Base-by-base conservation (phyloP, 352 stramenopile genomes). In the Phytophthora fragariaefolia region DNA sequence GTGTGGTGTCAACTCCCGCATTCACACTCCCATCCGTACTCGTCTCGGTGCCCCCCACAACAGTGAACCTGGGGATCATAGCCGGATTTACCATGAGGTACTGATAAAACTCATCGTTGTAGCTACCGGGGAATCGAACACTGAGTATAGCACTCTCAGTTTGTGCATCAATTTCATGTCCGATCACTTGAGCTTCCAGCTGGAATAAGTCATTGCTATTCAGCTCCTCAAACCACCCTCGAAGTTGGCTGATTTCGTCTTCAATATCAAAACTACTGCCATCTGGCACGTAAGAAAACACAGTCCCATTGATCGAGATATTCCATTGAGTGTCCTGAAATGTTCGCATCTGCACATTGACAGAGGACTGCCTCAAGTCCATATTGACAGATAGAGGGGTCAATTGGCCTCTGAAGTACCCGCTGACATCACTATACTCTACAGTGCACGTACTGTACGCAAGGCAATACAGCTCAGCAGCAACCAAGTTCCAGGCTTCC, bases 401-500 rank as follows among this genome's bases (percentile, higher is more conserved):
- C 13, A 18, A 42, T 12, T 49, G 18, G 7, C 46, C 40, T 46
- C 40, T 13, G 3, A 46, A 46, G 3, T 6, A 24, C 22, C 46
- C 51, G 9, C 34, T 28, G 1, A 62, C 51, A 30, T 63, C 60
- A 4, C 18, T 57, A 43, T 68, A 68, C 43, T 68, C 60, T 28
- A 68, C 23, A 4, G 51, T 36, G 12, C 51, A 68, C 10, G 52
- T 32, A 17, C 22, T 30, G 43, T 52, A 43, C 1, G 60, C 27
- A 24, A 68, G 60, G 28, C 60, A 68, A 27, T 23, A 57, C 17
- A 68, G 28, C 10, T 68, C 51, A 10, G 20, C 43, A 3, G 60
- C 42, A 18, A 68, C 26, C 22, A 66, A 48, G 18, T 66, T 9
- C 59, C 59, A 66, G 9, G 49, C 59, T n/a, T 15, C 15, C 30